phyloP scores from a whole-genome alignment of 2,329 filamentous ascomycete species.

The Aspergillus sp. region DNA sequence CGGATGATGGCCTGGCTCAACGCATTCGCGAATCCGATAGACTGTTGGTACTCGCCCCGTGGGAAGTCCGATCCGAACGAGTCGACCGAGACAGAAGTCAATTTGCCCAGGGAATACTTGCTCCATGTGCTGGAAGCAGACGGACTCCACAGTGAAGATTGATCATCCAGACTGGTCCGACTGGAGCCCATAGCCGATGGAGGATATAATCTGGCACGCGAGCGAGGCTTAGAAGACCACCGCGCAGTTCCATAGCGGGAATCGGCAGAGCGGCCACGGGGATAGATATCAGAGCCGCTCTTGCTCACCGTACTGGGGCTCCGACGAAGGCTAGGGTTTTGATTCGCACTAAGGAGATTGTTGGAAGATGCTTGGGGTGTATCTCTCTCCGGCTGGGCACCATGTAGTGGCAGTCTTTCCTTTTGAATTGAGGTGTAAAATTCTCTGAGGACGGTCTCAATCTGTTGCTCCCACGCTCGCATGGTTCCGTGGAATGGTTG shows the following conservation, averaged over 20 bases:
- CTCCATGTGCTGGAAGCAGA: constrained; percentile 92
- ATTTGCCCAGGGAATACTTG: constrained; percentile 82
- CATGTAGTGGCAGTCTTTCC: constrained; percentile 78
- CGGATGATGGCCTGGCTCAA: constrained; percentile 94
- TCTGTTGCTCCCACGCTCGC: constrained; percentile 77
- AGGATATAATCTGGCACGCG: constrained; percentile 67
- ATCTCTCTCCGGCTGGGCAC: constrained; percentile 48
- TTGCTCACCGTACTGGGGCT: constrained; percentile 90
- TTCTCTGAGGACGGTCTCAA: constrained; percentile 85
- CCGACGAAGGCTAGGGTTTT: constrained; percentile 63
- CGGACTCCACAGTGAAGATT: constrained; percentile 84
- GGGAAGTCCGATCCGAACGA: constrained; percentile 73
- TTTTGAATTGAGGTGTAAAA: constrained; percentile 87
- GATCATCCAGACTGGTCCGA: constrained; percentile 88
- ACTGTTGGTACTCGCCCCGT: constrained; percentile 82
- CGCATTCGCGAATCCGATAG: constrained; percentile 94
- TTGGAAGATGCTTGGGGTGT: constrained; percentile 40
- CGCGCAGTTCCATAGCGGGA: constrained; percentile 57
- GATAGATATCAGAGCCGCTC: constrained; percentile 70
- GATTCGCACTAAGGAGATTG: constrained; percentile 62
- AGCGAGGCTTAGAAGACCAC: constrained; percentile 82
- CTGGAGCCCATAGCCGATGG: constrained; percentile 80
- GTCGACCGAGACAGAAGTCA: constrained; percentile 86
- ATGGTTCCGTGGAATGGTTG: constrained; percentile 66
- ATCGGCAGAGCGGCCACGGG: constrained; percentile 65